phyloP scores from a whole-genome alignment of 495 filamentous ascomycete species.

The Talaromyces liani region DNA sequence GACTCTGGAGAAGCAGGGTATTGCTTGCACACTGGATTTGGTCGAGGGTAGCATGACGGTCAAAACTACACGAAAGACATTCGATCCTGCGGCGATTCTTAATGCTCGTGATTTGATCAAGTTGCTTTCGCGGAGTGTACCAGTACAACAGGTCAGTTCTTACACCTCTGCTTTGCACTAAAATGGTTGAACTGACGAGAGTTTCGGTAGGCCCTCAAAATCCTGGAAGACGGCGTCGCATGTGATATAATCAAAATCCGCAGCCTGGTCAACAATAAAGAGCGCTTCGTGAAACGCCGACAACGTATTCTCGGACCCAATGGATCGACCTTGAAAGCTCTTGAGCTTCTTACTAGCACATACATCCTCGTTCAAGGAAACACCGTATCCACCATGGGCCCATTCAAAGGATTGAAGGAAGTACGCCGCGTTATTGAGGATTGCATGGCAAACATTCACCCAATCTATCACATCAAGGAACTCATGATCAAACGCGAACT shows the following conservation, averaged over 20 bases:
- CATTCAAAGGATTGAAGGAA: constrained; percentile 88
- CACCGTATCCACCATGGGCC: constrained; percentile 86
- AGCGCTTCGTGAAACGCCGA: constrained; percentile 92
- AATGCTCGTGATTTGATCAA: constrained; percentile 94
- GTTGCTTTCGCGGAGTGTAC: constrained; percentile 83
- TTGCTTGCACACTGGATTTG: constrained; percentile 85
- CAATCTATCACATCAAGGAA: constrained; percentile 94
- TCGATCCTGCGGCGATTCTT: constrained; percentile 86
- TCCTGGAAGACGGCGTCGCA: constrained; percentile 83
- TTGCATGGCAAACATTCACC: constrained; percentile 94
- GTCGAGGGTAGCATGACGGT: constrained; percentile 95
- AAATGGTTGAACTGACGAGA: neutral
- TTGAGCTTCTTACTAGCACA: constrained; percentile 88
- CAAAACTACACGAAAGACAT: constrained; percentile 91
- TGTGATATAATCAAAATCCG: constrained; percentile 93
- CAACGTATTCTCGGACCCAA: constrained; percentile 85
- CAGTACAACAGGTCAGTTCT: constrained; percentile 58
- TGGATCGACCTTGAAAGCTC: constrained; percentile 81
- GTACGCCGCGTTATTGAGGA: constrained; percentile 85
- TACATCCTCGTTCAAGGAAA: constrained; percentile 98
- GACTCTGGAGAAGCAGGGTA: constrained; percentile 69
- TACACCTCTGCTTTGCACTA: too few species aligned
- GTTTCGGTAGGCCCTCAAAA: constrained; percentile 63
- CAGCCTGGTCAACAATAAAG: constrained; percentile 86
- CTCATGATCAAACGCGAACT: constrained; percentile 98